These are phyloP conservation scores for Mortierella sp. DNA, from an alignment of 371 early-diverging fungal genomes.

Conservation along the genomic window DNA sequence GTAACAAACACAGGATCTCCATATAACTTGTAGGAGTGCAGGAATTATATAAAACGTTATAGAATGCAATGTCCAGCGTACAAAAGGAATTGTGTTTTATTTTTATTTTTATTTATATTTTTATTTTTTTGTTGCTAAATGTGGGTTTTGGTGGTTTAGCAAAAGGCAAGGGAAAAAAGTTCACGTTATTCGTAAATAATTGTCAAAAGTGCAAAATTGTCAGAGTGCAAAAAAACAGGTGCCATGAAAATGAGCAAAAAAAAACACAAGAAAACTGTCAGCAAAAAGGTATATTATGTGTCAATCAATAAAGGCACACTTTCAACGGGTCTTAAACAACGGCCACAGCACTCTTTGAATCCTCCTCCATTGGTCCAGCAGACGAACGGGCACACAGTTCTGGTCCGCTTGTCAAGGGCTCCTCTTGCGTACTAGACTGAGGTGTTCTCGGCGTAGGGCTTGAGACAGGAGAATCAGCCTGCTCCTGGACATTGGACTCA, in stretches of 20 bases:
- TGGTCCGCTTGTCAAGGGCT: conserved; percentile 11
- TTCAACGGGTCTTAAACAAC: too few relatives aligned
- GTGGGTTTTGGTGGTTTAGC: too few relatives aligned
- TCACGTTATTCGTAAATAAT: not conserved
- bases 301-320: not conserved
- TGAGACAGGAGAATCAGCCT: conserved; percentile 40
- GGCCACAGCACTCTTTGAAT: conserved; percentile 27
- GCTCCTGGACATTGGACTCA: conserved; percentile 17
- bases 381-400: conserved; percentile 24
- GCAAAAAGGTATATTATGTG: conserved; percentile 3
- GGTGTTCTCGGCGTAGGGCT: conserved; percentile 47
- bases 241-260: not conserved
- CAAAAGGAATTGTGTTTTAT: not conserved
- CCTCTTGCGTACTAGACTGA: conserved; percentile 24
- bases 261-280: not conserved
- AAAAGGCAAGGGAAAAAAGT: not conserved
- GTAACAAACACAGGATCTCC: not conserved
- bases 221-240: too few relatives aligned
- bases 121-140: not conserved
- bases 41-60: not conserved
- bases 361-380: conserved; percentile 37
- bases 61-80: not conserved
- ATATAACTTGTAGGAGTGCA: not conserved
- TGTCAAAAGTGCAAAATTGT: not conserved
- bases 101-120: not conserved